Evolutionary conservation across 495 filamentous ascomycete species (phyloP).

Genomic region (Cairneyella variabilis): DNA sequence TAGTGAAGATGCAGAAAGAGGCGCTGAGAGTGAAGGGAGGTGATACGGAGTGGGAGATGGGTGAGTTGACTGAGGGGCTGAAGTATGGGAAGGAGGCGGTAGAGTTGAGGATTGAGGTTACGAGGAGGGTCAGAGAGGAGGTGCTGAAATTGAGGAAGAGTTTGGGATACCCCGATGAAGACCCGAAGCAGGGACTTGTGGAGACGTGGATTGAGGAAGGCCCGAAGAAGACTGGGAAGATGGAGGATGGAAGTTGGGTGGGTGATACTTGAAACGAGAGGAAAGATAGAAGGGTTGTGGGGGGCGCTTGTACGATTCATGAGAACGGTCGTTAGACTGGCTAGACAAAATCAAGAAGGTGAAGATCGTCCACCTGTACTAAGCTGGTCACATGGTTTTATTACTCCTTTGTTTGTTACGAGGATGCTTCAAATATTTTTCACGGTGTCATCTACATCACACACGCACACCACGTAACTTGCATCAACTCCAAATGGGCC

Average conservation of each 20-base stretch:
- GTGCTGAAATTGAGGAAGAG: constrained; percentile 70
- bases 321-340: no score
- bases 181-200: constrained; percentile 44
- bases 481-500: no score
- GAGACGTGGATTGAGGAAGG: constrained; percentile 43
- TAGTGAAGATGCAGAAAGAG: constrained; percentile 41
- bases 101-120: constrained; percentile 76
- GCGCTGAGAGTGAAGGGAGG: constrained; percentile 17
- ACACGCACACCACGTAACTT: no score
- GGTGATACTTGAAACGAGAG: constrained; percentile 23
- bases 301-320: no score
- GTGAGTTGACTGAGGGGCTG: constrained; percentile 66
- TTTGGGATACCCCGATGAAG: constrained; percentile 74
- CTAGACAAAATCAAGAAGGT: not conserved
- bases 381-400: no score
- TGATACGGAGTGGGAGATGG: constrained; percentile 36
- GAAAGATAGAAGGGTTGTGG: no score
- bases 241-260: constrained; percentile 25
- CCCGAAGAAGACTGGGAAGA: constrained; percentile 18
- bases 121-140: constrained; percentile 69
- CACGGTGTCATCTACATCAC: no score
- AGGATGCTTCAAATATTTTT: no score
- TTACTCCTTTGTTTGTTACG: no score
- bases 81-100: constrained; percentile 70
- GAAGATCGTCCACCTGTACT: no score